These are phyloP conservation scores for Pseudogymnoascus sp. DNA, from an alignment of 2,329 filamentous ascomycete species.

Conservation along the genomic window DNA sequence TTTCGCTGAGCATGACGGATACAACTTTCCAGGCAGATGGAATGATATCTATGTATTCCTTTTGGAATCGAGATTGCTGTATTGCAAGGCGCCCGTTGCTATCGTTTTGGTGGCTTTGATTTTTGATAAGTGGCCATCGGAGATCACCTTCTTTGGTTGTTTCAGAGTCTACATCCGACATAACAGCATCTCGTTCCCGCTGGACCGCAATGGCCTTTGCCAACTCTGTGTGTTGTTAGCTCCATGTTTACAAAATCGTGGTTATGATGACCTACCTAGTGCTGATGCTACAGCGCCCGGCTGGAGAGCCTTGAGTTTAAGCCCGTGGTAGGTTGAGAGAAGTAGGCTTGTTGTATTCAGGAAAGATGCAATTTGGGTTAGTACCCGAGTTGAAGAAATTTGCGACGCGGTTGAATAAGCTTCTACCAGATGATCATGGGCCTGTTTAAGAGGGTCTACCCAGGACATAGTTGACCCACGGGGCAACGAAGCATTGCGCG, in stretches of 20 bases:
- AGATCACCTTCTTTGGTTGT: conserved; percentile 24
- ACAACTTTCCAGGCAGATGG: conserved; percentile 76
- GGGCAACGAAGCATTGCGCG: neutral
- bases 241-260: neutral
- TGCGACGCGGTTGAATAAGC: conserved; percentile 43
- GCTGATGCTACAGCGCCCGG: conserved; percentile 53
- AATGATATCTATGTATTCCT: conserved; percentile 76
- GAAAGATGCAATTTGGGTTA: conserved; percentile 55
- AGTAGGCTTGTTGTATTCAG: conserved; percentile 58
- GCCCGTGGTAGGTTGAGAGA: conserved; percentile 36
- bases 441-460: conserved; percentile 51
- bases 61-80: conserved; percentile 54
- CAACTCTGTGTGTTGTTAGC: conserved; percentile 40
- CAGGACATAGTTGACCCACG: conserved; percentile 32
- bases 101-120: conserved; percentile 24
- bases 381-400: conserved; percentile 46
- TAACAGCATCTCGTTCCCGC: conserved; percentile 51
- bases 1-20: conserved; percentile 76
- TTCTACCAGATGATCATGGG: conserved; percentile 56
- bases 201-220: conserved; percentile 60
- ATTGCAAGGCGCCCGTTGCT: conserved; percentile 32
- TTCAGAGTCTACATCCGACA: conserved; percentile 18
- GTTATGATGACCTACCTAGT: conserved; percentile 30
- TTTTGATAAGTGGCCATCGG: conserved; percentile 35
- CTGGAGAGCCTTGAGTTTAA: conserved; percentile 31